phyloP scores from a whole-genome alignment of 805 yeast species.

The Barnettozyma sucrosica region DNA sequence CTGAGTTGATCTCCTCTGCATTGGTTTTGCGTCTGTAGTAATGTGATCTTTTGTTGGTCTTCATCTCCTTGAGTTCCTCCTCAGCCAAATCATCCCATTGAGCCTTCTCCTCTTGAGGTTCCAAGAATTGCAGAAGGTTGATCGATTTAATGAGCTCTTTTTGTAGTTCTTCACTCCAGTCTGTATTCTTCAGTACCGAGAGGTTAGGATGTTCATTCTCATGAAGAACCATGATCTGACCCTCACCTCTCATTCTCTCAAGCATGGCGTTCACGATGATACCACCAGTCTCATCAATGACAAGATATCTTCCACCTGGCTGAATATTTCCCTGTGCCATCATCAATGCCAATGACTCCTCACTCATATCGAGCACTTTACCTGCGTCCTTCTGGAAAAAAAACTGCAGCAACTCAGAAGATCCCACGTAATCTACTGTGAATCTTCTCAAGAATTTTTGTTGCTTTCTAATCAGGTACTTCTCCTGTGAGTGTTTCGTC shows the following conservation, averaged over 20 bases:
- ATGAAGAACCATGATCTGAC: slow-evolving; percentile 69
- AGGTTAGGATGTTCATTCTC: slow-evolving; percentile 92
- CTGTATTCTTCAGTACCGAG: slow-evolving; percentile 61
- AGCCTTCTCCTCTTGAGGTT: slow-evolving; percentile 57
- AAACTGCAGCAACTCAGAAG: slow-evolving; percentile 65
- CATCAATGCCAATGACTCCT: slow-evolving; percentile 75
- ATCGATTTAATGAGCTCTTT: slow-evolving; percentile 58
- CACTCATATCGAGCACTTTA: slow-evolving; percentile 72
- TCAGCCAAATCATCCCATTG: slow-evolving; percentile 41
- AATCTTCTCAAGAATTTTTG: slow-evolving; percentile 85
- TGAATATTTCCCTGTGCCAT: slow-evolving; percentile 75
- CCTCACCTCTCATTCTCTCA: slow-evolving; percentile 78
- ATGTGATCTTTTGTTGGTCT: slow-evolving; percentile 55
- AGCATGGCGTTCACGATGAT: slow-evolving; percentile 76
- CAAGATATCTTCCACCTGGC: slow-evolving; percentile 85
- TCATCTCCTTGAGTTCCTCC: slow-evolving; percentile 49
- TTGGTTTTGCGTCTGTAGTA: slow-evolving; percentile 62
- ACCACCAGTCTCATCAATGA: slow-evolving; percentile 94
- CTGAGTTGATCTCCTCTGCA: slow-evolving; percentile 39
- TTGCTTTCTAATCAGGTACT: slow-evolving; percentile 86
- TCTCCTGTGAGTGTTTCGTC: slow-evolving; percentile 85
- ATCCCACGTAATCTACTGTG: slow-evolving; percentile 70
- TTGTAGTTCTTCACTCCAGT: slow-evolving; percentile 49
- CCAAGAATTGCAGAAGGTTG: slow-evolving; percentile 73
- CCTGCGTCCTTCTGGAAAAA: slow-evolving; percentile 65